Evolutionary conservation across 805 yeast species (phyloP).

Genomic region (Starmerella kuoi): DNA sequence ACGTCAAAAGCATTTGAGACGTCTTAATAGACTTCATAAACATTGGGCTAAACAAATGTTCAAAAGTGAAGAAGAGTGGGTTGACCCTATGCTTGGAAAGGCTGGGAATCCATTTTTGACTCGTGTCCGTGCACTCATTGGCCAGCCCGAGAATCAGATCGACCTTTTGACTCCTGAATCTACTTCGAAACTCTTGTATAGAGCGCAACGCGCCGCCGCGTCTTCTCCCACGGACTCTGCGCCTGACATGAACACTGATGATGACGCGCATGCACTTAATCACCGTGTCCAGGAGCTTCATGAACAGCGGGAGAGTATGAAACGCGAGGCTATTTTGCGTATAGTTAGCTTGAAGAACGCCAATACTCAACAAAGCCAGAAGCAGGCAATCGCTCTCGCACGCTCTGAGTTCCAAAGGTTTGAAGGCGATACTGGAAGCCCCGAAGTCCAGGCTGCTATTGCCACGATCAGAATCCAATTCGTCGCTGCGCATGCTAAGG

Average conservation of each 20-base stretch:
- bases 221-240: background rate
- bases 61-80: slow-evolving; percentile 25
- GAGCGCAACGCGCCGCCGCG: slow-evolving; percentile 50
- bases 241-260: background rate
- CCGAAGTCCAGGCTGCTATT: slow-evolving; percentile 92
- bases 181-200: slow-evolving; percentile 62
- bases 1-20: slow-evolving; percentile 22
- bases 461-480: slow-evolving; percentile 69
- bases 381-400: slow-evolving; percentile 52
- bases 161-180: slow-evolving; percentile 48
- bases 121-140: slow-evolving; percentile 53
- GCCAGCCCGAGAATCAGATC: slow-evolving; percentile 53
- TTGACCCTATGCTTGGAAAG: slow-evolving; percentile 81
- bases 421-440: slow-evolving; percentile 87
- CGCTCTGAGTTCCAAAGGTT: slow-evolving; percentile 65
- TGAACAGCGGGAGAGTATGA: slow-evolving; percentile 35
- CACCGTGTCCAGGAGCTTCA: slow-evolving; percentile 16
- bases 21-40: slow-evolving; percentile 24
- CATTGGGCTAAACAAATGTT: slow-evolving; percentile 26
- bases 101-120: slow-evolving; percentile 51
- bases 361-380: slow-evolving; percentile 42
- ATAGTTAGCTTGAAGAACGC: slow-evolving; percentile 67
- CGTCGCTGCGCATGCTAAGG: slow-evolving; percentile 59
- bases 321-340: slow-evolving; percentile 57
- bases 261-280: slow-evolving; percentile 19